These are phyloP conservation scores for Apiospora aurea DNA, from an alignment of 2,329 filamentous ascomycete species.

Conservation along the genomic window DNA sequence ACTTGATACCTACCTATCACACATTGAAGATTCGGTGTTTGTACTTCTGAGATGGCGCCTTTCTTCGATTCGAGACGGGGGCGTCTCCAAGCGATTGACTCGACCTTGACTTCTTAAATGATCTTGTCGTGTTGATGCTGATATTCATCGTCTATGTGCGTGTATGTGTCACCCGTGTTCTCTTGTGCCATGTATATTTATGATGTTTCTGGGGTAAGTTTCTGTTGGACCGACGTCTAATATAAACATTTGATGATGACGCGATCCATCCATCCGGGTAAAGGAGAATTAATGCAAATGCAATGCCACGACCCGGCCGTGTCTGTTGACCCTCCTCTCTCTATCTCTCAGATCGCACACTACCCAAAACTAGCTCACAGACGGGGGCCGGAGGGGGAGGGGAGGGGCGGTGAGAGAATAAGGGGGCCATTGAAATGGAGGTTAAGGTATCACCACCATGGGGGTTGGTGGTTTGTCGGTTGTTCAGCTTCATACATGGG, in stretches of 20 bases:
- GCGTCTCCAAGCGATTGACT: neutral
- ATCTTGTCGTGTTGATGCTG: neutral
- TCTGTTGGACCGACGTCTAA: neutral
- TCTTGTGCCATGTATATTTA: neutral
- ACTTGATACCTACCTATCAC: no score
- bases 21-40: neutral
- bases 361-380: conserved; percentile 3
- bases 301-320: conserved; percentile 2
- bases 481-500: neutral
- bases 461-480: neutral
- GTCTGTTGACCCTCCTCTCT: neutral
- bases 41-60: neutral
- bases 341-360: neutral
- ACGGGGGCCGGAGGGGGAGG: neutral
- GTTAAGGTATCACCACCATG: neutral
- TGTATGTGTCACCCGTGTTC: neutral
- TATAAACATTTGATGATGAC: neutral
- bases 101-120: neutral
- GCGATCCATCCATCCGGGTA: neutral
- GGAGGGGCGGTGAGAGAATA: neutral
- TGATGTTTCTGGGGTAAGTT: neutral
- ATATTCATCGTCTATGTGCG: neutral
- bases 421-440: neutral
- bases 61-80: neutral
- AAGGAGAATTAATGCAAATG: conserved; percentile 6